These are phyloP conservation scores for Diaporthe humulicola DNA, from an alignment of 2,329 filamentous ascomycete species.

Conservation along the genomic window DNA sequence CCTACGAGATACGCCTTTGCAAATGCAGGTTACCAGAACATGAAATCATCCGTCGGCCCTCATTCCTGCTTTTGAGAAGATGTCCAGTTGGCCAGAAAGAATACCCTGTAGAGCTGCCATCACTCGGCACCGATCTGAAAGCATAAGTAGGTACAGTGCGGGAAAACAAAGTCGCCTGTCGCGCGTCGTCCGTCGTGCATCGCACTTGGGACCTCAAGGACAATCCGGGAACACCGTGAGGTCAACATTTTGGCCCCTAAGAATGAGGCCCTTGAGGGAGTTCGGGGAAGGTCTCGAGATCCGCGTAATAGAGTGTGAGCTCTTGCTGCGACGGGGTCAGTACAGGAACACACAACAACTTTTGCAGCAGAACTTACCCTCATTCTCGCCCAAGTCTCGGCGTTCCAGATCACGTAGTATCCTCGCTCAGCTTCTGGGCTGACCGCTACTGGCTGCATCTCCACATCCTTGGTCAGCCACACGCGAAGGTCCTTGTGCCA, in stretches of 20 bases:
- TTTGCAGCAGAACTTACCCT: constrained; percentile 60
- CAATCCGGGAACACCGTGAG: constrained; percentile 1
- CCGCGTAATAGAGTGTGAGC: constrained; percentile 71
- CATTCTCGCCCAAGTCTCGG: constrained; percentile 72
- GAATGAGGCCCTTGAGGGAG: constrained; percentile 29
- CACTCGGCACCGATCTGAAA: constrained; percentile 10
- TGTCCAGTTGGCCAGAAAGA: background rate
- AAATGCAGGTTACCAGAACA: constrained; percentile 23
- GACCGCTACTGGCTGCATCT: constrained; percentile 72
- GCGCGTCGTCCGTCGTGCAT: background rate
- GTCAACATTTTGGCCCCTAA: constrained; percentile 30
- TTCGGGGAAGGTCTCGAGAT: constrained; percentile 64
- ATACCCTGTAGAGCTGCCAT: constrained; percentile 17
- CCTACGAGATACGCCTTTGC: constrained; percentile 33
- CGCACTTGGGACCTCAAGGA: background rate
- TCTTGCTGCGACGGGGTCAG: constrained; percentile 62
- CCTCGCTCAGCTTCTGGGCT: constrained; percentile 72
- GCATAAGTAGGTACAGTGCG: constrained; percentile 19
- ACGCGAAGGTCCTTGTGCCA: constrained; percentile 77
- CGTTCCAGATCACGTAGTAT: constrained; percentile 77
- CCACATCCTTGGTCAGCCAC: constrained; percentile 77
- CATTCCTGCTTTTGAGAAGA: constrained; percentile 7
- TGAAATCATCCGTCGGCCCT: constrained; percentile 22
- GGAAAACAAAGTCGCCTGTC: constrained; percentile 7
- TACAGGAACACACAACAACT: background rate